These are phyloP conservation scores for Magnaporthales sp. DNA, from an alignment of 2,329 filamentous ascomycete species.

Conservation along the genomic window DNA sequence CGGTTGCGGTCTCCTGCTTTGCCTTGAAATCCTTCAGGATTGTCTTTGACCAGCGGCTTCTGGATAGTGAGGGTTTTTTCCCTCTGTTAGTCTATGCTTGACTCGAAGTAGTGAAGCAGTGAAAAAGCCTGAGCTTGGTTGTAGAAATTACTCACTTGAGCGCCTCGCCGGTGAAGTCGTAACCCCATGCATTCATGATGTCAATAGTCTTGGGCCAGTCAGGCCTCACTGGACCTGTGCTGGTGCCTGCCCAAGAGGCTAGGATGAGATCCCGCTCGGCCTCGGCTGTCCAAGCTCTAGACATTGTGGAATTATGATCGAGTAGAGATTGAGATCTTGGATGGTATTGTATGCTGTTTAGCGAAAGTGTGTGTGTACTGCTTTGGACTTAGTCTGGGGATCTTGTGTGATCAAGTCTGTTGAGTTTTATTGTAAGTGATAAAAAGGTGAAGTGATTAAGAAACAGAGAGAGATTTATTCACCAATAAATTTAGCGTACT, in stretches of 20 bases:
- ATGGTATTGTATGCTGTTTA: not conserved
- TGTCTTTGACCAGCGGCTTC: conserved; percentile 5
- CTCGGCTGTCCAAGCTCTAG: conserved; percentile 2
- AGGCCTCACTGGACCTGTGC: not conserved
- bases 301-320: not conserved
- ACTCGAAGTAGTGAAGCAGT: too few species aligned
- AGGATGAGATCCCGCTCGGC: conserved; percentile 6
- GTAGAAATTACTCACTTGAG: not conserved
- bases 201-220: conserved; percentile 3
- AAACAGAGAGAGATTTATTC: not conserved
- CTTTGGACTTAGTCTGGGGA: not conserved
- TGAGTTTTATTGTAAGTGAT: not conserved
- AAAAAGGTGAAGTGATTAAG: not conserved
- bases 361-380: not conserved
- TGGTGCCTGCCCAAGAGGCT: not conserved
- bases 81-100: not conserved
- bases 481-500: too few species aligned
- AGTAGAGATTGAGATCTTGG: not conserved
- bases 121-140: too few species aligned
- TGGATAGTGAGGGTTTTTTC: not conserved
- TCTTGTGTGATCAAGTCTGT: not conserved
- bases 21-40: conserved; percentile 4
- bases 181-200: conserved; percentile 4
- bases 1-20: not conserved
- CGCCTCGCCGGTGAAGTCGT: conserved; percentile 3